A percentile compares a stretch with the other conserved stretches of the same genome.
These are phyloP conservation scores for Colletotrichum lini DNA, from an alignment of 2,329 filamentous ascomycete species.

Conservation along the genomic window DNA sequence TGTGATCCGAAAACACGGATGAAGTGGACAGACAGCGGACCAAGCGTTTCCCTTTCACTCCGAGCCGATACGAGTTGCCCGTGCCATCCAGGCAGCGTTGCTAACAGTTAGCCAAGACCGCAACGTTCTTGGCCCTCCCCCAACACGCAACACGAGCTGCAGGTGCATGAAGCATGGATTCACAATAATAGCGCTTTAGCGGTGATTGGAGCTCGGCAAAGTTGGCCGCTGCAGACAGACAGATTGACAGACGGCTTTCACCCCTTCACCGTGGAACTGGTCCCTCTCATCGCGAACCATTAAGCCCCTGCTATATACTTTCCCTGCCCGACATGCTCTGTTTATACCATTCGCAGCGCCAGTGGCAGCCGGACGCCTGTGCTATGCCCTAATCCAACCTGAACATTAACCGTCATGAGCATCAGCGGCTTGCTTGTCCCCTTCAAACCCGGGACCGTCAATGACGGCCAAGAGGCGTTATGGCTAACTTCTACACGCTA, in stretches of 20 bases:
- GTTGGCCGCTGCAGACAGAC: constrained; percentile 14
- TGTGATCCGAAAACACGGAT: too few species aligned
- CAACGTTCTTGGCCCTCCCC: not conserved
- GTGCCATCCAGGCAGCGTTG: not conserved
- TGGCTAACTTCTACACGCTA: too few species aligned
- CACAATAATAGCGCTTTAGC: not conserved
- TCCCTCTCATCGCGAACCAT: not conserved
- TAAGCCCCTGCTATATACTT: not conserved
- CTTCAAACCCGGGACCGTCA: not conserved
- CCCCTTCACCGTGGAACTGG: constrained; percentile 2
- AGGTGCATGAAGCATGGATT: constrained; percentile 12
- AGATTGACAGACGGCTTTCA: not conserved
- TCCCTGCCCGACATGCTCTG: not conserved
- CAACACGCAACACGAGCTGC: constrained; percentile 35
- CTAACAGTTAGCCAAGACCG: constrained; percentile 11
- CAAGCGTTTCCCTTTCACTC: not conserved
- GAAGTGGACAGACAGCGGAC: not conserved
- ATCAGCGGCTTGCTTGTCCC: not conserved
- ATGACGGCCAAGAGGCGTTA: not conserved
- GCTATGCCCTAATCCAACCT: not conserved
- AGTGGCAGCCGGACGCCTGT: not conserved
- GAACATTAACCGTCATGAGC: not conserved
- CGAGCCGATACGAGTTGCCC: constrained; percentile 12
- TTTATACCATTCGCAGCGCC: not conserved
- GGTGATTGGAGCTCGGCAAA: not conserved